A percentile compares a stretch with the other conserved stretches of the same genome.
Evolutionary conservation across 2,329 filamentous ascomycete genomes (phyloP).

Genomic region (Pestalotiopsis sp.): DNA sequence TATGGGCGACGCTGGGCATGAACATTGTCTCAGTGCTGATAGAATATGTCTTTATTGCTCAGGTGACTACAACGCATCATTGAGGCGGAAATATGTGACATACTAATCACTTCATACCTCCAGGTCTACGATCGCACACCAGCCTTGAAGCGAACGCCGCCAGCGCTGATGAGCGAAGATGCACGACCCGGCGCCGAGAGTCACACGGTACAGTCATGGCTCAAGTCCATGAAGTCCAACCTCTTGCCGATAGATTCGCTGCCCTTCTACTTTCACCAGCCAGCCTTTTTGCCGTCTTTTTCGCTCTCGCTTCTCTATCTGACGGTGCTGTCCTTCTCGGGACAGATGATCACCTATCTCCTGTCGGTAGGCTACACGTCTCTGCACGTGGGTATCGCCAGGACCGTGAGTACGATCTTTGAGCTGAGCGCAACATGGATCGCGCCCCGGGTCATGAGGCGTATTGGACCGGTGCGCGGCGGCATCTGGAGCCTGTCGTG

Average conservation of each 20-base stretch:
- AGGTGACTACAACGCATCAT: constrained; percentile 28
- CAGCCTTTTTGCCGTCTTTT: constrained; percentile 63
- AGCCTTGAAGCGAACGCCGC: constrained; percentile 14
- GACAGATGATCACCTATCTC: constrained; percentile 68
- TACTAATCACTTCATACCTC: background rate
- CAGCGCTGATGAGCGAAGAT: background rate
- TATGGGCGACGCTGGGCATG: constrained; percentile 49
- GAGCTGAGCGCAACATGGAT: constrained; percentile 66
- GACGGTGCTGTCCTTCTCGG: constrained; percentile 60
- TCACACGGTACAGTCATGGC: background rate
- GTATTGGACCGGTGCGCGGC: constrained; percentile 61
- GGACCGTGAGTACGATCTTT: constrained; percentile 54
- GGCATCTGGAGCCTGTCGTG: constrained; percentile 73
- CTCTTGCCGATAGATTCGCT: constrained; percentile 30
- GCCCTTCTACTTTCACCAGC: constrained; percentile 53
- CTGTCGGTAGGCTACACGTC: constrained; percentile 55
- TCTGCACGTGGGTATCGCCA: constrained; percentile 53
- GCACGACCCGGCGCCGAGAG: background rate
- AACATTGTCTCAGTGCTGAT: constrained; percentile 45
- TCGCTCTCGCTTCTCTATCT: constrained; percentile 63
- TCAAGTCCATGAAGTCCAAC: constrained; percentile 16
- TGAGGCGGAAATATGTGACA: background rate
- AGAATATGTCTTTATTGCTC: constrained; percentile 50
- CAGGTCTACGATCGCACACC: constrained; percentile 28
- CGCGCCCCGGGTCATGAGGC: constrained; percentile 56